Percentiles rank a stretch among this genome's conserved stretches.
Conservation (phyloP, 257 asterid genomes). For the Nicotiana tomentosiformis region DNA sequence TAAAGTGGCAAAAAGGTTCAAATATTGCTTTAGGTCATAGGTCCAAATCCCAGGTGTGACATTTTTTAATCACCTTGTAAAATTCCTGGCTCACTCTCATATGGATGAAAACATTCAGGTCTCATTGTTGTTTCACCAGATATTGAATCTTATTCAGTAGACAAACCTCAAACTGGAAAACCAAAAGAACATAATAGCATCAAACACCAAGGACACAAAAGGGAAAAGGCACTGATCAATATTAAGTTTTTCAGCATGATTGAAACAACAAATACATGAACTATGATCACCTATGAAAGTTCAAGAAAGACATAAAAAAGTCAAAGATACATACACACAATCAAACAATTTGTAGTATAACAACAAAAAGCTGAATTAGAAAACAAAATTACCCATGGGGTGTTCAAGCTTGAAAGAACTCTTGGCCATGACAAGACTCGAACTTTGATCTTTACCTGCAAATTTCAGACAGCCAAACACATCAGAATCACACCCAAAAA, state of each 20-base stretch:
- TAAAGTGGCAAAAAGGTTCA: no score
- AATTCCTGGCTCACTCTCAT: not conserved
- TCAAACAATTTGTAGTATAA: not conserved
- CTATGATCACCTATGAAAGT: not conserved
- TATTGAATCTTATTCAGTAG: not conserved
- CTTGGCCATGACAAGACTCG: slow-evolving; percentile 40
- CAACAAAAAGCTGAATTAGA: not conserved
- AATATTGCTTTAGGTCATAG: no score
- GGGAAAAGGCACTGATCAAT: not conserved
- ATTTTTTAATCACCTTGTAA: no score
- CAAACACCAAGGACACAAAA: not conserved
- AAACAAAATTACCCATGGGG: slow-evolving; percentile 38
- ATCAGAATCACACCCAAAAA: slow-evolving; percentile 15
- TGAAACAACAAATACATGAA: not conserved
- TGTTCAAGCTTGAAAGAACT: slow-evolving; percentile 46
- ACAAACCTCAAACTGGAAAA: not conserved
- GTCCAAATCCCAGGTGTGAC: no score
- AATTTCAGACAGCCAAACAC: slow-evolving; percentile 33
- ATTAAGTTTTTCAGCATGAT: not conserved
- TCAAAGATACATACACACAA: not conserved
- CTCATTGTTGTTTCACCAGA: not conserved
- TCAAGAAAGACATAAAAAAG: not conserved
- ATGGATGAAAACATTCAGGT: not conserved
- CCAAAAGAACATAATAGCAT: not conserved
- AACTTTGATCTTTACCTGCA: slow-evolving; percentile 31